phyloP scores from a whole-genome alignment of 176 grass and related monocot species.

The Phragmites australis region DNA sequence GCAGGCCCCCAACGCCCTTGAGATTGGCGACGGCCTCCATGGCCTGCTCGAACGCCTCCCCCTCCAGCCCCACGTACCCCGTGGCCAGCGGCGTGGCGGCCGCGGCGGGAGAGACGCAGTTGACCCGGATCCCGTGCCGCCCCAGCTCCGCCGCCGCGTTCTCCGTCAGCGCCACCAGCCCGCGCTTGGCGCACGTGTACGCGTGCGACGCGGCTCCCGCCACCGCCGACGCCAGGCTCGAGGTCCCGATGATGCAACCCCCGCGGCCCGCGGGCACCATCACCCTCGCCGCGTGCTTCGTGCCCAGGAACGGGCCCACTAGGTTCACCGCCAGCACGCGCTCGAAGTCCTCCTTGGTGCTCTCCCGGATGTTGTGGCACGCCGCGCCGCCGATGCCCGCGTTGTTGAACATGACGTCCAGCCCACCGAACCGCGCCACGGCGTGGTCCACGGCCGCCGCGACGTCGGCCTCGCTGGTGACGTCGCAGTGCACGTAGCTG shows the following conservation, averaged over 20 bases:
- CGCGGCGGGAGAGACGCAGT: constrained; percentile 48
- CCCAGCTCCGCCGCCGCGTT: constrained; percentile 57
- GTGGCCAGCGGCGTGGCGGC: constrained; percentile 43
- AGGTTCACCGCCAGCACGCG: constrained; percentile 49
- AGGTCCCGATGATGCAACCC: constrained; percentile 49
- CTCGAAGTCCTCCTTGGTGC: constrained; percentile 54
- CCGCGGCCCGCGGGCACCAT: constrained; percentile 37
- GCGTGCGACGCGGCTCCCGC: constrained; percentile 29
- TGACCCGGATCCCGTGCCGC: constrained; percentile 49
- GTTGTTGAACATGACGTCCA: constrained; percentile 72
- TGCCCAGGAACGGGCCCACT: constrained; percentile 53
- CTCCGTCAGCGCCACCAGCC: constrained; percentile 44
- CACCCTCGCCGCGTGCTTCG: constrained; percentile 56
- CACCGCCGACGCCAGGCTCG: constrained; percentile 40
- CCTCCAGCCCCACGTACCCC: constrained; percentile 22
- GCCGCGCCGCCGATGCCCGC: constrained; percentile 52
- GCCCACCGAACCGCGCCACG: constrained; percentile 41
- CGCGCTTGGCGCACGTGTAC: constrained; percentile 60
- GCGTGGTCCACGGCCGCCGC: constrained; percentile 44
- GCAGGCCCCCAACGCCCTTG: constrained; percentile 46
- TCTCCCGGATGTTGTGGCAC: constrained; percentile 50
- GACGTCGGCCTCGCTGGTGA: constrained; percentile 46
- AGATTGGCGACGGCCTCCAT: constrained; percentile 39
- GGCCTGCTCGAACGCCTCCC: constrained; percentile 42
- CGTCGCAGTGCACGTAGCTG: constrained; percentile 55